These are phyloP conservation scores for Aspergillus conjunctus DNA, from an alignment of 495 filamentous ascomycete genomes.

Conservation along the genomic window DNA sequence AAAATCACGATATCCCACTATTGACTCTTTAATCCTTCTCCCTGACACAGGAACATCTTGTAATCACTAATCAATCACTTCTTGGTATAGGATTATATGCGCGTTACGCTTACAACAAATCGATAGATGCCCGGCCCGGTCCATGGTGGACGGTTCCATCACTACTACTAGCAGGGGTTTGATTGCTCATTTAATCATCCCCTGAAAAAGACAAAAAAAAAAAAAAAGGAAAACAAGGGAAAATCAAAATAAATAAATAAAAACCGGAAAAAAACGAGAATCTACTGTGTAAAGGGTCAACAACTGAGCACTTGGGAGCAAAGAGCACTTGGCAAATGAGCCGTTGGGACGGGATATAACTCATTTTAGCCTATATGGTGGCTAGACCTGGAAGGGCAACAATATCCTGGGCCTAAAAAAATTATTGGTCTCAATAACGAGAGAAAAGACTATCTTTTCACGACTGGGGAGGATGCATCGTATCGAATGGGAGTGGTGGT, in stretches of 20 bases:
- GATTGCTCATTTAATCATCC: slow-evolving; percentile 4
- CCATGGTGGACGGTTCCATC: slow-evolving; percentile 26
- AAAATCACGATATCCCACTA: too few species aligned
- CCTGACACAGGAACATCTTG: neutral
- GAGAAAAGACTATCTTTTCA: neutral
- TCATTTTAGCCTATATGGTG: slow-evolving; percentile 1
- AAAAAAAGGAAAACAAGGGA: neutral
- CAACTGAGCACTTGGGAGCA: neutral
- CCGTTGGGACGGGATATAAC: slow-evolving; percentile 5
- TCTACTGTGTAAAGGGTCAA: too few species aligned
- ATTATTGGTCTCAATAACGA: neutral
- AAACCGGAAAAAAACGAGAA: too few species aligned
- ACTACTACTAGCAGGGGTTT: slow-evolving; percentile 23
- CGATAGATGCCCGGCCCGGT: slow-evolving; percentile 23
- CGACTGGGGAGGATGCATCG: neutral
- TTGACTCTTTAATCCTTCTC: neutral
- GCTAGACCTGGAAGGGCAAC: slow-evolving; percentile 7
- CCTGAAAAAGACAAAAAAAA: slow-evolving; percentile 10
- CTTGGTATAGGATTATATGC: neutral
- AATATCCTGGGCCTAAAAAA: neutral
- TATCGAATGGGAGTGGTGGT: neutral
- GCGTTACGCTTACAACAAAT: slow-evolving; percentile 7
- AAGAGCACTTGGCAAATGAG: neutral
- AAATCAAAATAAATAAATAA: neutral
- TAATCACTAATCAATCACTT: neutral